Percentiles rank a stretch among this genome's conserved stretches.
These are phyloP conservation scores for Aureobasidium leucospermi DNA, from an alignment of 2,329 filamentous ascomycete species.

Conservation along the genomic window DNA sequence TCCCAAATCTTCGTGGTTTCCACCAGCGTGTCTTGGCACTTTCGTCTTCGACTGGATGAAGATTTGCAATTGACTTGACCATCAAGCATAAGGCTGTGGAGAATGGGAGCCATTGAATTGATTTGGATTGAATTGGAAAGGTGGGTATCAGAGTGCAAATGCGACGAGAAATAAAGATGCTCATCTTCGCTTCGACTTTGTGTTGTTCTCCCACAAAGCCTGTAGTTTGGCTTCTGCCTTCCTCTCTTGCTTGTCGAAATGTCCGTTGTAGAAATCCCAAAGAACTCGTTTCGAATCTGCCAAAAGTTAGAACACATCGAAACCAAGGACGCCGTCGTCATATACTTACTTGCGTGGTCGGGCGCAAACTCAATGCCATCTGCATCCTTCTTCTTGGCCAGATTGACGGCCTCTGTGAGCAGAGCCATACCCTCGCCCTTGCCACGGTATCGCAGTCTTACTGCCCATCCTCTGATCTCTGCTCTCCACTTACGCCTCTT, in stretches of 20 bases:
- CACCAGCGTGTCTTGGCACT: background rate
- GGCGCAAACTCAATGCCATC: constrained; percentile 64
- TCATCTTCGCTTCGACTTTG: constrained; percentile 21
- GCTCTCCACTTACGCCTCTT: constrained; percentile 52
- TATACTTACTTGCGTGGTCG: constrained; percentile 65
- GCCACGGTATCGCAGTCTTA: constrained; percentile 59
- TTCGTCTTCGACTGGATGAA: background rate
- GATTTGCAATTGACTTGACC: background rate
- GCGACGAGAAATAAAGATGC: background rate
- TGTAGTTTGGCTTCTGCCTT: constrained; percentile 41
- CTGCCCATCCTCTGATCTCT: constrained; percentile 77
- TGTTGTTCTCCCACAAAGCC: constrained; percentile 24
- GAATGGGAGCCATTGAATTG: background rate
- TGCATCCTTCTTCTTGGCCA: constrained; percentile 62
- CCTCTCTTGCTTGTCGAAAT: constrained; percentile 53
- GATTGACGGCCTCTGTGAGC: constrained; percentile 62
- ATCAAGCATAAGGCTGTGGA: background rate
- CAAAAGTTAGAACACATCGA: constrained; percentile 12
- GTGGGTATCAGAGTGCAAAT: background rate
- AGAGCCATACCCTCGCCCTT: constrained; percentile 66
- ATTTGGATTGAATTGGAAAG: background rate
- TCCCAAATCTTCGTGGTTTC: background rate
- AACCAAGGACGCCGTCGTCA: background rate
- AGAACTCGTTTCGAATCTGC: constrained; percentile 49
- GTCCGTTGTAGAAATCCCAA: constrained; percentile 54